These are phyloP conservation scores for Pseudohalonectria lignicola DNA, from an alignment of 2,329 filamentous ascomycete species.

Conservation along the genomic window DNA sequence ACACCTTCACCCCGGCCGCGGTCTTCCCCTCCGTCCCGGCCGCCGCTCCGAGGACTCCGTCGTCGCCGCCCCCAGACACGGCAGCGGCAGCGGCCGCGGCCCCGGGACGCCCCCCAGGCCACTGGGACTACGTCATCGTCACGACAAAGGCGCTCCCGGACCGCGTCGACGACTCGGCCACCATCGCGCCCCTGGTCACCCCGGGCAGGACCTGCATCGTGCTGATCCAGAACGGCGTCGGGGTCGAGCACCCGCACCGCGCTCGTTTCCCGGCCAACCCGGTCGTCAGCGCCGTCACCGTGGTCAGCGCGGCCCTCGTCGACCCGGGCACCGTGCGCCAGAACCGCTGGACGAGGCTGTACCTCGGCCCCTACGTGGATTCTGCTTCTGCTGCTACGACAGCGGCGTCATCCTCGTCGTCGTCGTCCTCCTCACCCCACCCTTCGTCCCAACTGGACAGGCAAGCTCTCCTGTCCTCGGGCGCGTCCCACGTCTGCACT, in stretches of 20 bases:
- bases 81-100: conserved; percentile 5
- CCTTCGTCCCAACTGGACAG: conserved; percentile 5
- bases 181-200: conserved; percentile 49
- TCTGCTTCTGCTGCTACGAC: conserved; percentile 14
- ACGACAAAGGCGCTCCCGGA: conserved; percentile 63
- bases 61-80: conserved; percentile 2
- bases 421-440: conserved; percentile 12
- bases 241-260: conserved; percentile 57
- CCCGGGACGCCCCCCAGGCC: conserved; percentile 4
- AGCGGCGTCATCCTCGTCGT: no score
- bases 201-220: conserved; percentile 43
- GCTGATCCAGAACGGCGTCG: conserved; percentile 60
- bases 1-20: conserved; percentile 48
- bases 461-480: conserved; percentile 8
- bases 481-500: conserved; percentile 29
- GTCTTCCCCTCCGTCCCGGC: conserved; percentile 51
- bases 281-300: conserved; percentile 58
- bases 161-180: conserved; percentile 45
- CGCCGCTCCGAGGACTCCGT: conserved; percentile 23
- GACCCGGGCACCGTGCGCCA: conserved; percentile 52
- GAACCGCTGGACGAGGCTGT: conserved; percentile 65
- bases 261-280: conserved; percentile 47
- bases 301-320: conserved; percentile 57
- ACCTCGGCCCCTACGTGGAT: conserved; percentile 53
- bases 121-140: conserved; percentile 53